Percentiles rank a stretch among this genome's conserved stretches.
phyloP scores from a whole-genome alignment of 371 early-diverging fungal genomes.

The Coemansia sp. region DNA sequence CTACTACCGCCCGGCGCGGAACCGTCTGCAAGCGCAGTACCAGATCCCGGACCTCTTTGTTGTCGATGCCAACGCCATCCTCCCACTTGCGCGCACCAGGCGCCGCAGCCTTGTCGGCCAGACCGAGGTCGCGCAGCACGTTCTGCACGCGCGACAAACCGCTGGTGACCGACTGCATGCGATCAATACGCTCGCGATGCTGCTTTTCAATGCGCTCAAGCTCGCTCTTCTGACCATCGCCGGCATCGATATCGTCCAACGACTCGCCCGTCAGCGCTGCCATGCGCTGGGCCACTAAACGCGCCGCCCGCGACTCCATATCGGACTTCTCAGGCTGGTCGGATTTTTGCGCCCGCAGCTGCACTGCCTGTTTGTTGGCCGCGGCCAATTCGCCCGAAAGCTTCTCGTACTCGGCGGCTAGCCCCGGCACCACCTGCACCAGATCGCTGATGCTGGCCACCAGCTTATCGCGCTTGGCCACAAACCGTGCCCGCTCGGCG shows the following conservation, averaged over 20 bases:
- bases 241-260: slow-evolving; percentile 10
- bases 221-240: slow-evolving; percentile 2
- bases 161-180: slow-evolving; percentile 23
- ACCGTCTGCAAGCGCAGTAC: slow-evolving; percentile 44
- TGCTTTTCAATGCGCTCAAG: slow-evolving; percentile 12
- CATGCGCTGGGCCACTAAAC: slow-evolving; percentile 59
- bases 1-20: slow-evolving; percentile 6
- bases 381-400: slow-evolving; percentile 31
- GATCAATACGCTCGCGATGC: slow-evolving; percentile 19
- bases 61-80: slow-evolving; percentile 52
- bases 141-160: slow-evolving; percentile 20
- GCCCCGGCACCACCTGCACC: slow-evolving; percentile 23
- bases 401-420: slow-evolving; percentile 36
- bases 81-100: slow-evolving; percentile 52
- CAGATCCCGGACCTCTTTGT: slow-evolving; percentile 46
- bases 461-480: slow-evolving; percentile 25
- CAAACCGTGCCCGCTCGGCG: slow-evolving; percentile 26
- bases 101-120: neutral
- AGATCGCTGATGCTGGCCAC: slow-evolving; percentile 32
- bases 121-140: slow-evolving; percentile 13
- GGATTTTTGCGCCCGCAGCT: slow-evolving; percentile 13
- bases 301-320: slow-evolving; percentile 47
- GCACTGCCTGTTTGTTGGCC: slow-evolving; percentile 29
- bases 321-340: slow-evolving; percentile 9
- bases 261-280: slow-evolving; percentile 57